Conservation (phyloP, 2,329 filamentous ascomycete species). For the Akanthomyces muscarius region DNA sequence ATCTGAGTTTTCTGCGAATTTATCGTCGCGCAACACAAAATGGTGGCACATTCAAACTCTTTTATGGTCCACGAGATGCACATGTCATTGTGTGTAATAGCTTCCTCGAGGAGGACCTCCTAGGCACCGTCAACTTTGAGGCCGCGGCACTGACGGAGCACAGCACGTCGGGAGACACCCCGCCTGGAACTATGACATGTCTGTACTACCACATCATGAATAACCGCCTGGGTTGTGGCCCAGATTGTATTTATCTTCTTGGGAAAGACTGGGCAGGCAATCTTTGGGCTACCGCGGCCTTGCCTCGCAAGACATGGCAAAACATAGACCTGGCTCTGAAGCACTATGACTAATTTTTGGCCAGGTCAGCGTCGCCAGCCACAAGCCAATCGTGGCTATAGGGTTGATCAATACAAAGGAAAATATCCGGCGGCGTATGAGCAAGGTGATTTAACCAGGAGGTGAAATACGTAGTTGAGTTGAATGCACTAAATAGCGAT, state of each 20-base stretch:
- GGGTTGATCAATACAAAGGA: too few species aligned
- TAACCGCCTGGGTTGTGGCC: background rate
- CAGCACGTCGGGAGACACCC: background rate
- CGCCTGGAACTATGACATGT: conserved; percentile 6
- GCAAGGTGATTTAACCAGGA: too few species aligned
- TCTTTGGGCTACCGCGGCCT: background rate
- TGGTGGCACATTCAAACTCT: background rate
- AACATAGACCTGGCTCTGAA: background rate
- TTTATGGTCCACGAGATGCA: background rate
- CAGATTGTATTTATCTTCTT: conserved; percentile 8
- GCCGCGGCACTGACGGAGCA: background rate
- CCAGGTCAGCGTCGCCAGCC: too few species aligned
- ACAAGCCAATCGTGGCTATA: too few species aligned
- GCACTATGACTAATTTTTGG: background rate
- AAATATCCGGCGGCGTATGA: too few species aligned
- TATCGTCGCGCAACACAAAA: background rate
- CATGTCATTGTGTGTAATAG: background rate
- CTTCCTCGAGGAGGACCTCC: background rate
- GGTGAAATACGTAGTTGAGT: too few species aligned
- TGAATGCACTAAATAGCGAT: too few species aligned
- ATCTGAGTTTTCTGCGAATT: background rate
- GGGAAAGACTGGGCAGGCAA: conserved; percentile 3
- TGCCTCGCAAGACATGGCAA: background rate
- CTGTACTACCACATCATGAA: conserved; percentile 9
- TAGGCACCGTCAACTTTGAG: background rate